Base-by-base conservation (phyloP, 2,329 filamentous ascomycete species). In the Apiospora hydei region DNA sequence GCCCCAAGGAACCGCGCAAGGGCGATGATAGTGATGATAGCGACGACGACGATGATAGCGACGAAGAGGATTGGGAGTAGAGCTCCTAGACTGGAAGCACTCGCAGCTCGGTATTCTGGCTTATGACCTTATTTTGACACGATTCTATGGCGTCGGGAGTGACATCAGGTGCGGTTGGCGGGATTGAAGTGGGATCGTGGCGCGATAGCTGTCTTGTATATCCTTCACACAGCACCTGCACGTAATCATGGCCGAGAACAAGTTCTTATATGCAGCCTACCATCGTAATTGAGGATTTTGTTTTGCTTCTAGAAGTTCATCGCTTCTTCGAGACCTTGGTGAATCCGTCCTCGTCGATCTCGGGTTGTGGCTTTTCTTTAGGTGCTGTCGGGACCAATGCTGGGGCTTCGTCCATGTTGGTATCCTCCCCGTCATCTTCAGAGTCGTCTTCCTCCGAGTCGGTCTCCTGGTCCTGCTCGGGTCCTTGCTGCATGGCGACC, bases 261-360 rank as follows among this genome's bases (percentile, higher is more conserved):
- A 41, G 57, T 41, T 64, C 34, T 64, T 64, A 64, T 41, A 34
- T 64, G 57, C 57, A 64, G 34, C 34, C 8, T 64, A 64, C n/a
- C 34, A 34, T 64, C 34, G 34, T 21, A 41, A 64, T 64, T 64
- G 57, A 64, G 57, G 21, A 72, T 66, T 71, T 67, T 38, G 34
- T 38, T 53, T 69, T 69, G 71, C 66, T 71, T 47, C 53, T 64
- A 26, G 34, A 26, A 14, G 44, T 71, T 78, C 84, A 79, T 72
- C 86, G 88, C 86, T 90, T 93, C 84, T 90, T 87, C 71, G 90
- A 88, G 75, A 95, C 93, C 82, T 88, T 94, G 21, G 91, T 94
- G 80, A 96, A 96, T 5, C 93, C 93, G 78, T 96, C 93, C 76
- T 95, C 93, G 81, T 96, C 93, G 66, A 95, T 86, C 80, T 94